Conservation (phyloP, 768 basidiomycete species). For the Leccinellum luteum region DNA sequence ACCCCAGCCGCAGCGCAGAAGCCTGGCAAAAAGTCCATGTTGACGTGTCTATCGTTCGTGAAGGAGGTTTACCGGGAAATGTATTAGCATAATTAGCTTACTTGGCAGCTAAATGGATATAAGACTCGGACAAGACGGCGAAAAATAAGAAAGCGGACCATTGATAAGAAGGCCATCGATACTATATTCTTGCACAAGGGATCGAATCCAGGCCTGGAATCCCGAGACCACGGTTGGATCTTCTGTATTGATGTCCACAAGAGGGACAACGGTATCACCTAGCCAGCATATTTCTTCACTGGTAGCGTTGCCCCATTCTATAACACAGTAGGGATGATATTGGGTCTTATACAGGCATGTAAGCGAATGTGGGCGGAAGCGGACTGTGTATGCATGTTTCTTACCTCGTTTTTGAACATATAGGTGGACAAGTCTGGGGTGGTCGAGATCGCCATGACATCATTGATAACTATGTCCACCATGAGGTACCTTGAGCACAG, state of each 20-base stretch:
- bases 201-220: slow-evolving; percentile 67
- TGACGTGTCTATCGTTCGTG: slow-evolving; percentile 53
- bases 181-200: slow-evolving; percentile 64
- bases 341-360: slow-evolving; percentile 41
- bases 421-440: slow-evolving; percentile 64
- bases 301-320: too few species aligned
- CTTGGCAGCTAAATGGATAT: slow-evolving; percentile 43
- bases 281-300: slow-evolving; percentile 83
- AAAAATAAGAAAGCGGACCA: slow-evolving; percentile 33
- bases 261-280: slow-evolving; percentile 68
- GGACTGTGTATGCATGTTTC: slow-evolving; percentile 9
- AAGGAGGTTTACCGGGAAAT: background rate
- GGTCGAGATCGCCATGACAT: slow-evolving; percentile 59
- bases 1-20: slow-evolving; percentile 77
- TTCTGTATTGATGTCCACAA: slow-evolving; percentile 78
- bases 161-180: slow-evolving; percentile 93
- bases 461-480: slow-evolving; percentile 84
- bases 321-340: slow-evolving; percentile 83
- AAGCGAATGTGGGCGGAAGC: slow-evolving; percentile 2
- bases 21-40: slow-evolving; percentile 69
- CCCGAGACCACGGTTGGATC: slow-evolving; percentile 57
- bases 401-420: slow-evolving; percentile 63
- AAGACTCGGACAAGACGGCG: background rate
- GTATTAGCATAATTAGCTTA: slow-evolving; percentile 5
- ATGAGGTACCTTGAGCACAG: slow-evolving; percentile 53